These are phyloP conservation scores for Helianthus tuberosus DNA, from an alignment of 129 eudicot genomes.

Conservation along the genomic window DNA sequence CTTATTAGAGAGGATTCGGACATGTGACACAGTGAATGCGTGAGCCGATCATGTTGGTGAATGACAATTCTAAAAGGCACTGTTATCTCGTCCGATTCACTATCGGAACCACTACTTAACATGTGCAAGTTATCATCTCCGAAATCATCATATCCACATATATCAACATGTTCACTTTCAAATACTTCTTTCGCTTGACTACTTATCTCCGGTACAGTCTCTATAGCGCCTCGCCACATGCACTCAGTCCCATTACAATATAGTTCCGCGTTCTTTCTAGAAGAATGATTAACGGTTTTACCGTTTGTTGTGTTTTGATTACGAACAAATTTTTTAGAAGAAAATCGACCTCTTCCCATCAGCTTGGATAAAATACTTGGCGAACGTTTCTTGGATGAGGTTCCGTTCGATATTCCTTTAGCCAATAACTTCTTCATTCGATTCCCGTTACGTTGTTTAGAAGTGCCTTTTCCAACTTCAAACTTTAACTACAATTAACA, in stretches of 20 bases:
- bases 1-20: conserved; percentile 57
- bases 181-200: conserved; percentile 39
- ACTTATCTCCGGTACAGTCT: conserved; percentile 41
- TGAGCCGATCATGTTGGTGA: conserved; percentile 30
- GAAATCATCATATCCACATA: conserved; percentile 38
- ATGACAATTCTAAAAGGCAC: conserved; percentile 33
- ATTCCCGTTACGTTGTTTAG: conserved; percentile 38
- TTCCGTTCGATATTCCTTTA: conserved; percentile 57
- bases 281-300: conserved; percentile 32
- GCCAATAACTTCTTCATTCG: conserved; percentile 65
- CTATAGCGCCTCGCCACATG: conserved; percentile 47
- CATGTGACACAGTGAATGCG: conserved; percentile 30
- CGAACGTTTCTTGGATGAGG: conserved; percentile 49
- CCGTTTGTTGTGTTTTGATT: conserved; percentile 49
- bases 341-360: conserved; percentile 74
- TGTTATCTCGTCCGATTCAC: conserved; percentile 46
- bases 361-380: conserved; percentile 66
- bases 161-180: conserved; percentile 22
- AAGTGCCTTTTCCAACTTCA: conserved; percentile 45
- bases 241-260: conserved; percentile 16
- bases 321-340: conserved; percentile 42
- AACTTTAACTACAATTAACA: conserved; percentile 41
- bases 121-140: conserved; percentile 59
- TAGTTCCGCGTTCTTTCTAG: conserved; percentile 24
- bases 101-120: conserved; percentile 49